Percentiles rank a stretch among this genome's conserved stretches.
phyloP scores from a whole-genome alignment of 2,329 filamentous ascomycete species.

The Periconia digitata region DNA sequence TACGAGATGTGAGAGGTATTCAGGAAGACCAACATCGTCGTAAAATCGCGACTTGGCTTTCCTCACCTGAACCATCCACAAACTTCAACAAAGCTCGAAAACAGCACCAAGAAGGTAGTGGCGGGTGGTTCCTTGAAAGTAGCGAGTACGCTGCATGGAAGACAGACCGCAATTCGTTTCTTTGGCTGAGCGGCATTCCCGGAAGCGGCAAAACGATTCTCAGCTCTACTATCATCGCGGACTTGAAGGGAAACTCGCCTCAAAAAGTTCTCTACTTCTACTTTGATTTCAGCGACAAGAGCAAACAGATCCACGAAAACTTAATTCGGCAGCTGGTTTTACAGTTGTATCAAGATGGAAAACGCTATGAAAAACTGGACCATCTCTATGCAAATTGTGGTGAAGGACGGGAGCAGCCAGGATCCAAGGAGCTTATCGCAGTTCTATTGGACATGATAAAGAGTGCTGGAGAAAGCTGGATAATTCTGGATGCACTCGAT shows the following conservation, averaged over 20 bases:
- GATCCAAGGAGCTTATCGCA: too few relatives aligned
- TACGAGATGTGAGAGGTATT: too few relatives aligned
- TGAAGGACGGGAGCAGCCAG: too few relatives aligned
- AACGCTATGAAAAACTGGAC: too few relatives aligned
- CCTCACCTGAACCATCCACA: too few relatives aligned
- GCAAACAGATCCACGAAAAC: constrained; percentile 25
- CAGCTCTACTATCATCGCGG: constrained; percentile 33
- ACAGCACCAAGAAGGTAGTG: constrained; percentile 25
- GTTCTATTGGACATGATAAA: too few relatives aligned
- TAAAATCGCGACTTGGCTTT: too few relatives aligned
- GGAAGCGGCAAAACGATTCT: constrained; percentile 45
- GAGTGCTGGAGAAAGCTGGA: too few relatives aligned
- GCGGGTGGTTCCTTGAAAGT: constrained; percentile 35
- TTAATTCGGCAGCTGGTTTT: not conserved
- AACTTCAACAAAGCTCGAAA: too few relatives aligned
- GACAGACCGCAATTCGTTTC: constrained; percentile 19
- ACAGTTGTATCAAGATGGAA: not conserved
- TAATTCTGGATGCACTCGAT: too few relatives aligned
- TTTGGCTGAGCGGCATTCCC: constrained; percentile 41
- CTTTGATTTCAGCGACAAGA: constrained; percentile 27
- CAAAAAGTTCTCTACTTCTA: constrained; percentile 33
- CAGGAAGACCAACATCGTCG: too few relatives aligned
- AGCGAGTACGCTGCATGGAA: constrained; percentile 30
- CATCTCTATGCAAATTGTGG: too few relatives aligned
- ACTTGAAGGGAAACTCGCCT: constrained; percentile 6